These are phyloP conservation scores for Daucus carota DNA, from an alignment of 129 eudicot species.

Conservation along the genomic window DNA sequence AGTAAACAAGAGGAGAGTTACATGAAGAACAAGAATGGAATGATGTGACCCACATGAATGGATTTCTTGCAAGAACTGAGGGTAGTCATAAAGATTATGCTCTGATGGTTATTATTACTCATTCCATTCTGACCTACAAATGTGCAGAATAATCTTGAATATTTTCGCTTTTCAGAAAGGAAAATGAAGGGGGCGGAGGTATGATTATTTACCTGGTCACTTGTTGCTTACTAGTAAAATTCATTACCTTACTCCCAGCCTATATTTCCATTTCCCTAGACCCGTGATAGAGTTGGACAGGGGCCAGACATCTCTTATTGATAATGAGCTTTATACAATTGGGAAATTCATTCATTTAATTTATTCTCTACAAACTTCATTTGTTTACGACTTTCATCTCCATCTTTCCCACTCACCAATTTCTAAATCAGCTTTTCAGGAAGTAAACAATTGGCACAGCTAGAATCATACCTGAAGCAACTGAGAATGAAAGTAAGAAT, in stretches of 20 bases:
- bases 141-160: neutral
- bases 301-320: neutral
- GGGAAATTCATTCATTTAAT: constrained; percentile 1
- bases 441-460: neutral
- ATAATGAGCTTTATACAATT: neutral
- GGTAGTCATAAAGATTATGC: neutral
- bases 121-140: neutral
- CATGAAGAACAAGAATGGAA: neutral
- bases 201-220: neutral
- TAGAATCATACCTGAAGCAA: neutral
- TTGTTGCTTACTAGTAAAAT: neutral
- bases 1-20: neutral
- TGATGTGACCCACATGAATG: neutral
- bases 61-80: neutral
- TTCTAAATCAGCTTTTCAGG: neutral
- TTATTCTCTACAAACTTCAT: neutral
- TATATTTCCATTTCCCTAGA: neutral
- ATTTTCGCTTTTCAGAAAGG: neutral
- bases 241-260: constrained; percentile 8
- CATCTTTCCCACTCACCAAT: neutral
- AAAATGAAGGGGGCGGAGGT: neutral
- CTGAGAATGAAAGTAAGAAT: neutral
- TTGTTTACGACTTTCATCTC: neutral
- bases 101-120: neutral
- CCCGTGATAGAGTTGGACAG: neutral